Evolutionary conservation across 495 filamentous ascomycete genomes (phyloP), one percentile per base, ranked within the genome.

Genomic region (Hyaloscypha variabilis): DNA sequence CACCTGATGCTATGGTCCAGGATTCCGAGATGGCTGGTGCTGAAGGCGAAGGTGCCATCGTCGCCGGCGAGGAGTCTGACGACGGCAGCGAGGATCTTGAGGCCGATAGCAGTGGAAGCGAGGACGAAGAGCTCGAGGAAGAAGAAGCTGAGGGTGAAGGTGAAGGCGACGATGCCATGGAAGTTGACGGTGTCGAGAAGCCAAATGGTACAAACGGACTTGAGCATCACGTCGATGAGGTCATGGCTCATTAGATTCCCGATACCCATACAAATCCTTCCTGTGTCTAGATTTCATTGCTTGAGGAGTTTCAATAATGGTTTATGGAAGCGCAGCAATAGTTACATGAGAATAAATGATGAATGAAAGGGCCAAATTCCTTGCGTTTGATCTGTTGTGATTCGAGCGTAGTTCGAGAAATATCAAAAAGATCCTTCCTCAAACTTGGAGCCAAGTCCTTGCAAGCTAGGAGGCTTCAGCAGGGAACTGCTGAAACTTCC

Each of bases 41-140:
- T 28, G 91, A 91, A 42, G 74, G 42, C 23, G 79, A 78, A 55
- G 68, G 67, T 49, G 77, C 68, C n/a, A 74, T 79, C 49, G 77
- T 77, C 51, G 79, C 75, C 54, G 87, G 86, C 55, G 87, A 88
- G 36, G 91, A 92, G 42, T 92, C 90, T 19, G 93, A 97, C 49
- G 94, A 91, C 50, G 94, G 91, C 62, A 94, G 91, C 70, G 95
- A 97, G 72, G 95, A 99, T 74, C 87, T 99, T n/a, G 95, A 97
- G 76, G 91, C 89, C 50, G 96, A 98, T 77, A 95, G 89, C 69
- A 88, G 87, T 67, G 93, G 92, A 19, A 87, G 90, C 49, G 93
- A 97, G 57, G 94, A 96, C 60, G 92, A 96, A 58, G 91, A 91
- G 17, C 85, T 91, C 28, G 91, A 88, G 23, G 91, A 88, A 26